Evolutionary conservation across 2,329 filamentous ascomycete species (phyloP).

Genomic region (Sporothrix schenckii): DNA sequence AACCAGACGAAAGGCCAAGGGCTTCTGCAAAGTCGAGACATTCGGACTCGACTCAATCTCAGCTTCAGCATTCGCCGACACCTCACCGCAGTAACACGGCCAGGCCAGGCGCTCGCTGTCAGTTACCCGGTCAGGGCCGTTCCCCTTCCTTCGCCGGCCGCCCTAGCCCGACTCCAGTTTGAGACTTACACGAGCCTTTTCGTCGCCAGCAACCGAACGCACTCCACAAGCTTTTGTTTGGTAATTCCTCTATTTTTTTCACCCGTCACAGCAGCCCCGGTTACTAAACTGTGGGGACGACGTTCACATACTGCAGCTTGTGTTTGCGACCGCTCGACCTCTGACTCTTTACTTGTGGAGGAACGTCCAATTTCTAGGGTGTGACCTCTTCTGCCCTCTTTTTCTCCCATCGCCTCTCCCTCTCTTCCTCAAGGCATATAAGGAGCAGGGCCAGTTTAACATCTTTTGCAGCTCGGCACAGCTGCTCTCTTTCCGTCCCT

Average conservation of each 20-base stretch:
- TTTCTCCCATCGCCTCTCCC: neutral
- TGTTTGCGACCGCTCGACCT: slow-evolving; percentile 16
- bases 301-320: slow-evolving; percentile 3
- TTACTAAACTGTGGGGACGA: slow-evolving; percentile 13
- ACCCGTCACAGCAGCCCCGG: neutral
- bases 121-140: neutral
- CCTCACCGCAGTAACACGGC: slow-evolving; percentile 7
- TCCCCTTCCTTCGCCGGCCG: slow-evolving; percentile 12
- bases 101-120: neutral
- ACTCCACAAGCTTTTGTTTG: slow-evolving; percentile 15
- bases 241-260: neutral
- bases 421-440: neutral
- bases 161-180: slow-evolving; percentile 6
- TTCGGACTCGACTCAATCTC: neutral
- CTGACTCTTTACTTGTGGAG: slow-evolving; percentile 16
- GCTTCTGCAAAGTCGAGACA: neutral
- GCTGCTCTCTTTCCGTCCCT: neutral
- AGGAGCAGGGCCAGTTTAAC: slow-evolving; percentile 5
- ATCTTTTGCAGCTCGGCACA: slow-evolving; percentile 6
- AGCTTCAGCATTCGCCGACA: slow-evolving; percentile 13
- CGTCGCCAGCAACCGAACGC: slow-evolving; percentile 24
- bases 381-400: no score
- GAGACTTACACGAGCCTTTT: slow-evolving; percentile 15
- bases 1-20: neutral
- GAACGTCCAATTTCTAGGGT: neutral